Base-by-base conservation (phyloP, 2,329 filamentous ascomycete species). In the Knufia petricola region DNA sequence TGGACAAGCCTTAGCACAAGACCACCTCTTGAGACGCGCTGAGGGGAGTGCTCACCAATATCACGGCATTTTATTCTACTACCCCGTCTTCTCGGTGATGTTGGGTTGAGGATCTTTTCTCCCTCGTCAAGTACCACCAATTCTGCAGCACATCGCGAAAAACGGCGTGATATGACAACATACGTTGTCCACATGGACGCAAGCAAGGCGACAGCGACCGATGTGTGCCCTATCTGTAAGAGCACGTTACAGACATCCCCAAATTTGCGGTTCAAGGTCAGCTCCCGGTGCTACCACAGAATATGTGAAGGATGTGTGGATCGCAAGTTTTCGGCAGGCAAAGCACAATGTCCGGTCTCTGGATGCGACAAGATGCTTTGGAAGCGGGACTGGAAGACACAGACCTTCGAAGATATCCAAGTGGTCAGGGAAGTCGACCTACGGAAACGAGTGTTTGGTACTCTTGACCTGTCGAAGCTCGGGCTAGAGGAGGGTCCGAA, bases 251-350 rank as follows among this genome's bases (percentile, higher is more conserved):
- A 96, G 73, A 84, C 96, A 61, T 95, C 95, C 73, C 82, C 82
- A 52, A 84, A 88, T 70, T 89, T 98, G 78, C 78, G 84, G 56
- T 96, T 98, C 70, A 84, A 92, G 59, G 89, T 98, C 71, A 95
- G 96, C 66, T 87, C 90, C 7, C 88, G 94, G 74, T 98, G 92
- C 77, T 98, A 98, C 74, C 92, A 98, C 74, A 87, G 87, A 58
- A 96, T 98, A 87, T 98, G 92, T 74, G 84, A 87, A 65, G 89
- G 86, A 50, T 98, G 92, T 71, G 89, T 96, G 36, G 85, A 90
- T 67, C 85, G 90, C 49, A 86, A 96, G 60, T 98, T 96, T 75
- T 85, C 84, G 30, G 36, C 40, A 2, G 92, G 92, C 0, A 92
- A 92, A 0, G 87, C 88, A 49, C 85, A 88, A 53, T 98, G 94